Conservation (phyloP, 768 basidiomycete genomes). For the Guyanaporus albipodus region DNA sequence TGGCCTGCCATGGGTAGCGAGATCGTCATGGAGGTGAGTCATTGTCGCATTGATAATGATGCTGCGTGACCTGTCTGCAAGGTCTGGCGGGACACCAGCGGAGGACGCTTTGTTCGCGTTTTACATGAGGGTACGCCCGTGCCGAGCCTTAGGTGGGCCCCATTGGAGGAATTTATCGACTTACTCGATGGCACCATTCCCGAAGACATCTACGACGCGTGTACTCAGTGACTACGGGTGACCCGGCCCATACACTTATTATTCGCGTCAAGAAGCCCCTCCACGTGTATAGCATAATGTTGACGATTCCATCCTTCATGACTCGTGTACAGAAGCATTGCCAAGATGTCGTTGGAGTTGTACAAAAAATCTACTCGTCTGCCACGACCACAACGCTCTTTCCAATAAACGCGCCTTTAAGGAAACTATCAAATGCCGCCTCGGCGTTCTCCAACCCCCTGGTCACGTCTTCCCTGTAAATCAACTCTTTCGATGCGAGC, state of each 20-base stretch:
- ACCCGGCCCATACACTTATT: too few species aligned
- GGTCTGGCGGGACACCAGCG: slow-evolving; percentile 36
- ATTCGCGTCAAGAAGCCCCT: too few species aligned
- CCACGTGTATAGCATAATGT: background rate
- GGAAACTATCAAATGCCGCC: slow-evolving; percentile 3
- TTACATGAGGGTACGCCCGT: slow-evolving; percentile 43
- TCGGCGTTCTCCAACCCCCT: slow-evolving; percentile 35
- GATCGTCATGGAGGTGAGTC: slow-evolving; percentile 43
- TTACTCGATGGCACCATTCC: slow-evolving; percentile 35
- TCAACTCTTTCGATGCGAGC: slow-evolving; percentile 45
- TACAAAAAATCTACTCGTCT: background rate
- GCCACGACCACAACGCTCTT: slow-evolving; percentile 6
- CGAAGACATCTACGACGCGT: slow-evolving; percentile 24
- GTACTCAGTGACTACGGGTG: slow-evolving; percentile 7
- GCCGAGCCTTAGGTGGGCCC: slow-evolving; percentile 34
- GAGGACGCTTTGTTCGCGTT: slow-evolving; percentile 37
- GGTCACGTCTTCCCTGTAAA: slow-evolving; percentile 43
- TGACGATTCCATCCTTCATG: background rate
- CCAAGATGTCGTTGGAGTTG: background rate
- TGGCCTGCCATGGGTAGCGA: slow-evolving; percentile 50
- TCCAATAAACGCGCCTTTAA: slow-evolving; percentile 9
- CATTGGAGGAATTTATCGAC: slow-evolving; percentile 33
- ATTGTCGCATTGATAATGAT: background rate
- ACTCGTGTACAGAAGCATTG: too few species aligned
- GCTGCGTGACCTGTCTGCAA: slow-evolving; percentile 12